Conservation (phyloP, 164 flowering plant genomes). For the Tetrastigma voinierianum region DNA sequence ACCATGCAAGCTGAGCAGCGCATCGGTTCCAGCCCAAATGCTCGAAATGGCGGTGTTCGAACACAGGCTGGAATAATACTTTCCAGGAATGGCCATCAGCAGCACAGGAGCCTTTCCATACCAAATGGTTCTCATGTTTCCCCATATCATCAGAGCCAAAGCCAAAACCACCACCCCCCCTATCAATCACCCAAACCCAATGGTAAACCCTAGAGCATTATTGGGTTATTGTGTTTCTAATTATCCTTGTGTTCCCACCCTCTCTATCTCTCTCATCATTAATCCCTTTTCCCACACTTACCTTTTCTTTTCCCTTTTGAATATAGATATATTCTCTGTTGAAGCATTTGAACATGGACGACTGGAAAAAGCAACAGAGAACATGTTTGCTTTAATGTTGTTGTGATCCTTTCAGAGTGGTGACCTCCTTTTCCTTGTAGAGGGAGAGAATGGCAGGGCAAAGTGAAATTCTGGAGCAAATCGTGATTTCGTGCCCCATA, state of each 20-base stretch:
- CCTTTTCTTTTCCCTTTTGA: neutral
- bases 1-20: conserved; percentile 65
- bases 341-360: conserved; percentile 22
- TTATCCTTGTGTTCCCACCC: conserved; percentile 2
- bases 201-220: conserved; percentile 40
- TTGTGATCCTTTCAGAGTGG: conserved; percentile 20
- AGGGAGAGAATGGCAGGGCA: conserved; percentile 4
- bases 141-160: conserved; percentile 46
- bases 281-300: neutral
- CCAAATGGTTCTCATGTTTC: conserved; percentile 57
- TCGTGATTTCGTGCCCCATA: neutral
- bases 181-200: conserved; percentile 52
- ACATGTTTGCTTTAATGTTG: conserved; percentile 19
- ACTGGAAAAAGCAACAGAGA: conserved; percentile 21
- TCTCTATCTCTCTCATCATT: neutral
- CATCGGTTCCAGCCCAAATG: conserved; percentile 46
- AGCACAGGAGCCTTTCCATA: conserved; percentile 50
- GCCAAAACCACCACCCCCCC: too few relatives aligned
- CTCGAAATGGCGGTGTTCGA: conserved; percentile 37
- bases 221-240: conserved; percentile 7
- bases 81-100: conserved; percentile 43
- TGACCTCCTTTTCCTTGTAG: neutral
- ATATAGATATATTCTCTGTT: conserved; percentile 23
- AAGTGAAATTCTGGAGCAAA: conserved; percentile 15
- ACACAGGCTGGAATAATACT: conserved; percentile 29